Evolutionary conservation across 2,329 filamentous ascomycete genomes (phyloP).

Genomic region (Elsinoe necatrix): DNA sequence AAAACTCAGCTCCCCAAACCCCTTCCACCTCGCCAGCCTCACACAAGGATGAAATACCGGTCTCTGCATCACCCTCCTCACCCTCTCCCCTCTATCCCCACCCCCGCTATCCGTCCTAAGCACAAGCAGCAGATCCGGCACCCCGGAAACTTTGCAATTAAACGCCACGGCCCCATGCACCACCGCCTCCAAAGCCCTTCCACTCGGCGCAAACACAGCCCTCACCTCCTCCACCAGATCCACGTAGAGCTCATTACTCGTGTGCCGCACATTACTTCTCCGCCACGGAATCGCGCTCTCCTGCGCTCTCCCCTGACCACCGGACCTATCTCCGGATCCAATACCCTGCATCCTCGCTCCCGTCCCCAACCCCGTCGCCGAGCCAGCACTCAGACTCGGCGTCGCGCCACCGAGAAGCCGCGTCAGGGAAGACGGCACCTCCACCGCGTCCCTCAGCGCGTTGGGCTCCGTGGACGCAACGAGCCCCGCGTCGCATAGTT

Average conservation of each 20-base stretch:
- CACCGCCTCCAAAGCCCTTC: slow-evolving; percentile 75
- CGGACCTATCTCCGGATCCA: neutral
- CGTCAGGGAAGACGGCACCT: slow-evolving; percentile 82
- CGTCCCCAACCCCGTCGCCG: slow-evolving; percentile 15
- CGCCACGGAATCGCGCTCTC: slow-evolving; percentile 70
- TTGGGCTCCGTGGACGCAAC: slow-evolving; percentile 89
- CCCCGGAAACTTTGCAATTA: slow-evolving; percentile 86
- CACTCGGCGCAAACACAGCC: slow-evolving; percentile 84
- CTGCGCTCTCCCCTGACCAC: neutral
- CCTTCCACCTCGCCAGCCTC: slow-evolving; percentile 78
- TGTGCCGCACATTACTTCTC: slow-evolving; percentile 84
- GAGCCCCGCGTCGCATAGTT: slow-evolving; percentile 94
- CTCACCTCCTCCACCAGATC: slow-evolving; percentile 86
- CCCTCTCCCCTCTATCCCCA: slow-evolving; percentile 43
- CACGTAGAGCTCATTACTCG: slow-evolving; percentile 93
- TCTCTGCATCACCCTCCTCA: slow-evolving; percentile 58
- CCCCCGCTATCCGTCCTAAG: slow-evolving; percentile 75
- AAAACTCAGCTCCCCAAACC: slow-evolving; percentile 86
- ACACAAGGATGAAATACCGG: slow-evolving; percentile 97
- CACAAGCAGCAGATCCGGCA: slow-evolving; percentile 79
- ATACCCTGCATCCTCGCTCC: neutral
- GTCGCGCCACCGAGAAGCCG: slow-evolving; percentile 63
- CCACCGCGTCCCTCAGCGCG: slow-evolving; percentile 80
- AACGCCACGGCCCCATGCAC: slow-evolving; percentile 91
- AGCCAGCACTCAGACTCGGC: slow-evolving; percentile 15